Conservation (phyloP, 192 early-diverging fungal genomes). For the Backusella circina region DNA sequence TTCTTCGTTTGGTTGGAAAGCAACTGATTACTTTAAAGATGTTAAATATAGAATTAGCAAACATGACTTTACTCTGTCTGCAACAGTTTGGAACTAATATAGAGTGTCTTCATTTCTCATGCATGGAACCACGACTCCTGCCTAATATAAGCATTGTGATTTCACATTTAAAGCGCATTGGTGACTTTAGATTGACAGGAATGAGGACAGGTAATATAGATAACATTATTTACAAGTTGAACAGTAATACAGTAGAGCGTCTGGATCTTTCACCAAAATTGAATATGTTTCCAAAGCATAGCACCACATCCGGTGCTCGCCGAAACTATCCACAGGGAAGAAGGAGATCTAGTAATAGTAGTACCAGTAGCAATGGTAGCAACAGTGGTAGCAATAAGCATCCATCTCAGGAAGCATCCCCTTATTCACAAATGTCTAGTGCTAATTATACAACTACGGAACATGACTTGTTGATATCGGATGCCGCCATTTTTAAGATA, state of each 20-base stretch:
- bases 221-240: not conserved
- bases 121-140: conserved; percentile 13
- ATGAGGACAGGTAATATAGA: conserved; percentile 21
- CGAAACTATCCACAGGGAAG: not conserved
- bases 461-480: conserved; percentile 6
- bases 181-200: conserved; percentile 22
- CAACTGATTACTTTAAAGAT: conserved; percentile 22
- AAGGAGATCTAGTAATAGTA: not conserved
- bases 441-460: conserved; percentile 1
- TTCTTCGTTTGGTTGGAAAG: conserved; percentile 2
- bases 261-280: conserved; percentile 31
- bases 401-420: not conserved
- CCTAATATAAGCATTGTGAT: conserved; percentile 7
- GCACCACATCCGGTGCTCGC: not conserved
- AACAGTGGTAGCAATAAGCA: not conserved
- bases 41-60: conserved; percentile 24
- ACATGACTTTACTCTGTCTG: conserved; percentile 17
- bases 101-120: conserved; percentile 25
- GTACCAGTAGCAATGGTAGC: not conserved
- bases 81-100: conserved; percentile 15
- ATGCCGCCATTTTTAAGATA: not conserved
- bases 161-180: conserved; percentile 1
- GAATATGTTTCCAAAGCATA: conserved; percentile 21
- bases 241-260: not conserved
- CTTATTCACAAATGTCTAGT: not conserved